These are phyloP conservation scores for Hyphodiscus hymeniophilus DNA, from an alignment of 495 filamentous ascomycete genomes.

Conservation along the genomic window DNA sequence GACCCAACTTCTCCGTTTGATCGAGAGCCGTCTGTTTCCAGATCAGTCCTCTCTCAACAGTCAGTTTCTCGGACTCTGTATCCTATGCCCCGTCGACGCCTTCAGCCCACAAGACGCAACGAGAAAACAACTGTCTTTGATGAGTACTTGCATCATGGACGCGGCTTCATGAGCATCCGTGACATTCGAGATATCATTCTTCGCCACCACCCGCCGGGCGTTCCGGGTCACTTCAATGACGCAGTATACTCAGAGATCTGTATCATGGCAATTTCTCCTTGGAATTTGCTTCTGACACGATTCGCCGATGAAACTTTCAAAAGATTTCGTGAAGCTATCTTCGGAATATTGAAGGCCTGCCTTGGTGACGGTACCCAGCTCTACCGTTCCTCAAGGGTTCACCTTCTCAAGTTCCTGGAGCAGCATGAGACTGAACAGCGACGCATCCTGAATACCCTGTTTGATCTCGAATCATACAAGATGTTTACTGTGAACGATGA, in stretches of 20 bases:
- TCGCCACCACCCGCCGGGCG: slow-evolving; percentile 3
- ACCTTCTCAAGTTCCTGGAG: slow-evolving; percentile 7
- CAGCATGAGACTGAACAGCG: slow-evolving; percentile 6
- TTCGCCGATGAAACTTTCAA: slow-evolving; percentile 10
- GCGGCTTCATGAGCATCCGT: slow-evolving; percentile 3
- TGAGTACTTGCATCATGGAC: slow-evolving; percentile 1
- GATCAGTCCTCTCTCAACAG: too few relatives aligned
- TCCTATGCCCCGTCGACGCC: too few relatives aligned
- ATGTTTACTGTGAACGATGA: slow-evolving; percentile 18
- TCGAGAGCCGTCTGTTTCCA: too few relatives aligned
- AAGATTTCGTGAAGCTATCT: slow-evolving; percentile 1
- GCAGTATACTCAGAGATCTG: slow-evolving; percentile 1
- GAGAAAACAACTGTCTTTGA: background rate
- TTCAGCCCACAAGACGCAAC: too few relatives aligned
- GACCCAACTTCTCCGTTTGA: too few relatives aligned
- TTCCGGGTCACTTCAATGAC: slow-evolving; percentile 8
- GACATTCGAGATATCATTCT: slow-evolving; percentile 9
- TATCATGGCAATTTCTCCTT: slow-evolving; percentile 6
- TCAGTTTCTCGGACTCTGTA: too few relatives aligned
- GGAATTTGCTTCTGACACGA: slow-evolving; percentile 10
- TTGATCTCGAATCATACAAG: slow-evolving; percentile 7
- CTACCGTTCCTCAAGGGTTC: background rate
- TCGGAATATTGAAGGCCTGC: background rate
- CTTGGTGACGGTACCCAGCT: slow-evolving; percentile 10
- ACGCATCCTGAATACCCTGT: background rate